A percentile compares a stretch with the other conserved stretches of the same genome.
Conservation (phyloP, 2,329 filamentous ascomycete genomes). For the Gyromitra esculenta region DNA sequence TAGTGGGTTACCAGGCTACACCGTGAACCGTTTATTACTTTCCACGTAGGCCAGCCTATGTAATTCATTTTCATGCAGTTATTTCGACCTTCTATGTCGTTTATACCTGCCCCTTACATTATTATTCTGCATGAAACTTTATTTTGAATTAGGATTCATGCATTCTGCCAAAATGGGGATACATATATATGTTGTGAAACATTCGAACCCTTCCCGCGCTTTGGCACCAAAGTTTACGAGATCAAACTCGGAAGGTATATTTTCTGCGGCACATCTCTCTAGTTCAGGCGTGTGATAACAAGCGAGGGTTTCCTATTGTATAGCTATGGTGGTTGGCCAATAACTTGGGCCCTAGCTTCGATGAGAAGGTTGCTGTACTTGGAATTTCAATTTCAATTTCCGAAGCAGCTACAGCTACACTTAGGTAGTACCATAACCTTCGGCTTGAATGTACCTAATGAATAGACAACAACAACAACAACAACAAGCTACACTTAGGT, state of each 20-base stretch:
- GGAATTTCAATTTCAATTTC: too few relatives aligned
- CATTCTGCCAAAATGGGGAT: background rate
- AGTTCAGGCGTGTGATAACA: background rate
- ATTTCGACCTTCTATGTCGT: background rate
- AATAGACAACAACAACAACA: too few relatives aligned
- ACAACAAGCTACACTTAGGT: too few relatives aligned
- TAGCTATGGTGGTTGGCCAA: background rate
- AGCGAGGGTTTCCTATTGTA: background rate
- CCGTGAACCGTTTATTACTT: background rate
- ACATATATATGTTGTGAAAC: slow-evolving; percentile 1
- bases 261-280: background rate
- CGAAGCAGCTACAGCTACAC: too few relatives aligned
- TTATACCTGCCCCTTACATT: background rate
- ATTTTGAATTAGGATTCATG: background rate
- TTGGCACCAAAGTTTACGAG: background rate
- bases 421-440: too few relatives aligned
- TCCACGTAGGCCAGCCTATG: background rate
- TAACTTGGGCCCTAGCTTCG: background rate
- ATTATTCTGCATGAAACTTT: background rate
- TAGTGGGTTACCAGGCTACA: background rate
- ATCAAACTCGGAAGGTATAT: background rate
- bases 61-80: background rate
- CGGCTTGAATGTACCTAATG: too few relatives aligned
- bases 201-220: background rate
- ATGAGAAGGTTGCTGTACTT: background rate